Conservation (phyloP, 441 rosid genomes). For the Erodium texanum region DNA sequence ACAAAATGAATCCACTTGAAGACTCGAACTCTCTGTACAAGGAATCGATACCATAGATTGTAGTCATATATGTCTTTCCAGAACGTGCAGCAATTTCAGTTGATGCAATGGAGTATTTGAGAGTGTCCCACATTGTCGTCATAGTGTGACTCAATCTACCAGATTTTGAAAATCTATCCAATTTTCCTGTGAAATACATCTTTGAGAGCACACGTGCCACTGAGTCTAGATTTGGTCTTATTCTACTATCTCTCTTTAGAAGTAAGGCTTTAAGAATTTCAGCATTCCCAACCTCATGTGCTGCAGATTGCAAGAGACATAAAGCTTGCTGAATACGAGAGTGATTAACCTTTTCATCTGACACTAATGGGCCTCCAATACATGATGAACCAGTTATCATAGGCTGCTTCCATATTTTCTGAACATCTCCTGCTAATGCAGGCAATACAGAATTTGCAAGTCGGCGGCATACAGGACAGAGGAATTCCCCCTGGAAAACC, state of each 20-base stretch:
- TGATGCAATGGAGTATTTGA: slow-evolving; percentile 73
- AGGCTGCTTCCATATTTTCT: slow-evolving; percentile 45
- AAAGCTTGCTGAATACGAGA: slow-evolving; percentile 53
- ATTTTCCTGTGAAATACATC: slow-evolving; percentile 43
- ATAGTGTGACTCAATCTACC: slow-evolving; percentile 43
- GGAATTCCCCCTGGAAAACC: slow-evolving; percentile 80
- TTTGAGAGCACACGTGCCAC: slow-evolving; percentile 43
- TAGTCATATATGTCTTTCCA: slow-evolving; percentile 39
- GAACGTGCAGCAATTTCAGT: slow-evolving; percentile 76
- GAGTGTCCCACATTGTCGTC: slow-evolving; percentile 87
- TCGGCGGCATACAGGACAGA: slow-evolving; percentile 94
- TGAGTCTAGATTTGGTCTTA: slow-evolving; percentile 42
- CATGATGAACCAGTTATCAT: slow-evolving; percentile 25
- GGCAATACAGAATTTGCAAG: slow-evolving; percentile 85
- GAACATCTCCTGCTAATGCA: slow-evolving; percentile 43
- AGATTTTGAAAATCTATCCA: slow-evolving; percentile 35
- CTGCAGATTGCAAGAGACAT: slow-evolving; percentile 54
- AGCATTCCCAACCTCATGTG: slow-evolving; percentile 44
- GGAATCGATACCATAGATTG: slow-evolving; percentile 40
- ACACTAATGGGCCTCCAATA: slow-evolving; percentile 20
- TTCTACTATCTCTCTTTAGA: slow-evolving; percentile 33
- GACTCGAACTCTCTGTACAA: slow-evolving; percentile 66
- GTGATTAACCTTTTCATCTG: slow-evolving; percentile 27
- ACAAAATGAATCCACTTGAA: slow-evolving; percentile 58
- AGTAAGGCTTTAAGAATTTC: slow-evolving; percentile 40